Conservation (phyloP, 805 yeast species). For the Myxozyma geophila region DNA sequence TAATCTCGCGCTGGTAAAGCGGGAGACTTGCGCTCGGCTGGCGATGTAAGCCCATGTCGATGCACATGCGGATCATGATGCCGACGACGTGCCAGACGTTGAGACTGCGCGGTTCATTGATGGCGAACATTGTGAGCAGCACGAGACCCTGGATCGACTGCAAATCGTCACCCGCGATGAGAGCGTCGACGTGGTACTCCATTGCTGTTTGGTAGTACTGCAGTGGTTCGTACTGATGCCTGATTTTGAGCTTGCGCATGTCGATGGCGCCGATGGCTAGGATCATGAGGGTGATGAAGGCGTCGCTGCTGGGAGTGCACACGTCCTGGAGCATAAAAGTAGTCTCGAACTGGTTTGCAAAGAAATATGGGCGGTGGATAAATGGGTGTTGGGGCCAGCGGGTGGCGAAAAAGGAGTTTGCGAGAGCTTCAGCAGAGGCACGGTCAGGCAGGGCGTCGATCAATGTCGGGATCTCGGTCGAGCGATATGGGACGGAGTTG, state of each 20-base stretch:
- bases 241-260: constrained; percentile 5
- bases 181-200: constrained; percentile 19
- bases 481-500: background rate
- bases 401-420: constrained; percentile 18
- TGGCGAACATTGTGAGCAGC: constrained; percentile 18
- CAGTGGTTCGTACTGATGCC: constrained; percentile 11
- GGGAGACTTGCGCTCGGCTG: constrained; percentile 41
- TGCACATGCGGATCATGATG: constrained; percentile 22
- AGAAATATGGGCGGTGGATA: constrained; percentile 20
- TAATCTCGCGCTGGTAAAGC: constrained; percentile 78
- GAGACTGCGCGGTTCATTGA: constrained; percentile 21
- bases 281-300: constrained; percentile 26
- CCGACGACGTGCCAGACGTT: constrained; percentile 32
- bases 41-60: constrained; percentile 26
- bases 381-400: constrained; percentile 30
- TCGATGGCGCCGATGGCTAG: constrained; percentile 31
- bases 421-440: constrained; percentile 1
- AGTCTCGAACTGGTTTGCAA: constrained; percentile 16
- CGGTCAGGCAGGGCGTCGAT: constrained; percentile 11
- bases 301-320: constrained; percentile 16
- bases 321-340: constrained; percentile 12
- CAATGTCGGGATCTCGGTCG: background rate
- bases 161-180: constrained; percentile 17
- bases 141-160: constrained; percentile 26
- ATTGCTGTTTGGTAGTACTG: constrained; percentile 25